Percentiles rank a stretch among this genome's conserved stretches.
Conservation (phyloP, 495 filamentous ascomycete species). For the Penicillium desertorum region DNA sequence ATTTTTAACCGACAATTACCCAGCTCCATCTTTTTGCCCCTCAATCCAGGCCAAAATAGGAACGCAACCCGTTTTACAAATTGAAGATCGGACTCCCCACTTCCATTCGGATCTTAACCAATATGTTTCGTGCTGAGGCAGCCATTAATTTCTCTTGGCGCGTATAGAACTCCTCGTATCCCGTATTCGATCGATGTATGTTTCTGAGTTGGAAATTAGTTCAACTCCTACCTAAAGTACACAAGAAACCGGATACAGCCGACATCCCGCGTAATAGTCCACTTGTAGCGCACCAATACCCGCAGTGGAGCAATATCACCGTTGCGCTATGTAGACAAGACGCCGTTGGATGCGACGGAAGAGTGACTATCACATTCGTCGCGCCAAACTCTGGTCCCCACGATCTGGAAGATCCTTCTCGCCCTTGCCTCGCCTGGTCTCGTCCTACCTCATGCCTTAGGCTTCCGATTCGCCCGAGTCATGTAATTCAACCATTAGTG, state of each 20-base stretch:
- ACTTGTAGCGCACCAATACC: background rate
- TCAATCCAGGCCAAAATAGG: background rate
- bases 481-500: too few species aligned
- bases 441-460: background rate
- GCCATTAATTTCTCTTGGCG: background rate
- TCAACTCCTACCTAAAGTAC: background rate
- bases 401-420: background rate
- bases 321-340: background rate
- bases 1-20: background rate
- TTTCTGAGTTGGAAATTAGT: background rate
- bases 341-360: constrained; percentile 8
- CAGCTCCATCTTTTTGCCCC: background rate
- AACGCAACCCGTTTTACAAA: background rate
- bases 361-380: background rate
- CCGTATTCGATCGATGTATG: background rate
- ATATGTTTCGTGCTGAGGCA: background rate
- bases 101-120: background rate
- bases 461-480: background rate
- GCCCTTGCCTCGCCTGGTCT: background rate
- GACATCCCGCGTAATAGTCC: background rate
- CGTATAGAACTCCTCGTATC: background rate
- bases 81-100: background rate
- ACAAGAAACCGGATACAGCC: background rate
- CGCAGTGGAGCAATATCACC: background rate
- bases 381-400: background rate